A percentile compares a stretch with the other conserved stretches of the same genome.
phyloP scores from a whole-genome alignment of 2,329 filamentous ascomycete genomes.

The Microsporum audouinii region DNA sequence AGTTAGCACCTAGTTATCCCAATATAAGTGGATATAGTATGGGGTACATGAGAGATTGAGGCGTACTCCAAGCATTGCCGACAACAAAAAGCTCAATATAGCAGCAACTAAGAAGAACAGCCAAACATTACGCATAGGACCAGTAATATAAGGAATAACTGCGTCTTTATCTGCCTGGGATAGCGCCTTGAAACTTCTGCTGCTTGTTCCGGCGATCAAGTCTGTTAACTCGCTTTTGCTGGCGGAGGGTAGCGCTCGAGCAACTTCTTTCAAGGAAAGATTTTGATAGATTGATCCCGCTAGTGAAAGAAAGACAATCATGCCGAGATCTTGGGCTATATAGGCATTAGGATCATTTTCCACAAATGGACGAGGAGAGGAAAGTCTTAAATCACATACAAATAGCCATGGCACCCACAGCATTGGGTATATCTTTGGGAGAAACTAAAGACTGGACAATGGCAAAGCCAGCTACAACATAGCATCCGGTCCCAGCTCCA shows the following conservation, averaged over 20 bases:
- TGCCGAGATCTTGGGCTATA: background rate
- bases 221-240: background rate
- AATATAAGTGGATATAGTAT: background rate
- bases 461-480: slow-evolving; percentile 27
- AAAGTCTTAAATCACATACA: slow-evolving; percentile 1
- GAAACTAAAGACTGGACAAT: slow-evolving; percentile 29
- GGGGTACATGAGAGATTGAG: background rate
- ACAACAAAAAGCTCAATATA: slow-evolving; percentile 10
- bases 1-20: background rate
- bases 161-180: background rate
- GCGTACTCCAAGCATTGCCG: background rate
- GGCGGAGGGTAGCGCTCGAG: background rate
- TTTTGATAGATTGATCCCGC: slow-evolving; percentile 1
- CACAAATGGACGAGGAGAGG: background rate
- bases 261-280: background rate
- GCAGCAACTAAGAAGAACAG: slow-evolving; percentile 10
- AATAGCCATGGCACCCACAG: slow-evolving; percentile 26
- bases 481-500: slow-evolving; percentile 28
- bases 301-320: background rate
- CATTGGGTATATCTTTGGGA: slow-evolving; percentile 21
- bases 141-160: background rate
- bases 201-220: slow-evolving; percentile 1
- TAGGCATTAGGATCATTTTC: background rate
- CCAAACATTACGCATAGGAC: slow-evolving; percentile 3
- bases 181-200: background rate